Evolutionary conservation across 2,329 filamentous ascomycete genomes (phyloP).

Genomic region (Diaporthe australafricana): DNA sequence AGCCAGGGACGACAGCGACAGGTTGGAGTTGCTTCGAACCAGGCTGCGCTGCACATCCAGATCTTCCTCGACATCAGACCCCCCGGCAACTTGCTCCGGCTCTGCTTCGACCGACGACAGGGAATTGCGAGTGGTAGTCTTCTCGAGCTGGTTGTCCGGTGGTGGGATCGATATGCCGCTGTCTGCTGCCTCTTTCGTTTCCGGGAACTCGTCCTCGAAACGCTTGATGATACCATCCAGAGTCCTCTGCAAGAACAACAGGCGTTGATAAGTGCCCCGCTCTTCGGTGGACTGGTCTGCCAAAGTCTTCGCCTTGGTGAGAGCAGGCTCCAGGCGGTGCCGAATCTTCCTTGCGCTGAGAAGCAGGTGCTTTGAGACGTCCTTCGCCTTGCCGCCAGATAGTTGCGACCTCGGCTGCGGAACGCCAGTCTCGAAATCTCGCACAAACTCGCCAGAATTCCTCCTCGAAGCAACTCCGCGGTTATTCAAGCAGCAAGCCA

Average conservation of each 20-base stretch:
- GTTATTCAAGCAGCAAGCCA: slow-evolving; percentile 90
- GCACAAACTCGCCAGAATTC: slow-evolving; percentile 63
- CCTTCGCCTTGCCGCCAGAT: slow-evolving; percentile 76
- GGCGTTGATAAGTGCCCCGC: slow-evolving; percentile 76
- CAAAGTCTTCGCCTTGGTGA: slow-evolving; percentile 78
- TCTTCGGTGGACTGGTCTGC: slow-evolving; percentile 68
- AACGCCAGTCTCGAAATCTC: slow-evolving; percentile 63
- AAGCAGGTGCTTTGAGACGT: slow-evolving; percentile 92
- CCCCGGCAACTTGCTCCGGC: slow-evolving; percentile 50
- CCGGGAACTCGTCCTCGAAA: slow-evolving; percentile 96
- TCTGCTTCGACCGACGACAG: slow-evolving; percentile 49
- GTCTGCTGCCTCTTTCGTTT: slow-evolving; percentile 70
- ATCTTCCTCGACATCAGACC: slow-evolving; percentile 64
- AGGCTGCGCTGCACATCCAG: slow-evolving; percentile 46
- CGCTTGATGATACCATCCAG: slow-evolving; percentile 91
- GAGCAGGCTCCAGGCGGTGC: slow-evolving; percentile 82
- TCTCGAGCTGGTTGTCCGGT: slow-evolving; percentile 42
- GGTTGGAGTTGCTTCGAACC: slow-evolving; percentile 64
- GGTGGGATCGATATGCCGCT: slow-evolving; percentile 45
- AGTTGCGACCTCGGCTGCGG: slow-evolving; percentile 56
- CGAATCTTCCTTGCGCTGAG: slow-evolving; percentile 91
- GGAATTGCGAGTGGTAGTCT: slow-evolving; percentile 42
- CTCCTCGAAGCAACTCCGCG: slow-evolving; percentile 73
- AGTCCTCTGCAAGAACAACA: slow-evolving; percentile 89
- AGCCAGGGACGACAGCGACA: slow-evolving; percentile 62